Percentiles rank a stretch among this genome's conserved stretches.
phyloP scores from a whole-genome alignment of 331 rosid species.

The Acacia concinna region DNA sequence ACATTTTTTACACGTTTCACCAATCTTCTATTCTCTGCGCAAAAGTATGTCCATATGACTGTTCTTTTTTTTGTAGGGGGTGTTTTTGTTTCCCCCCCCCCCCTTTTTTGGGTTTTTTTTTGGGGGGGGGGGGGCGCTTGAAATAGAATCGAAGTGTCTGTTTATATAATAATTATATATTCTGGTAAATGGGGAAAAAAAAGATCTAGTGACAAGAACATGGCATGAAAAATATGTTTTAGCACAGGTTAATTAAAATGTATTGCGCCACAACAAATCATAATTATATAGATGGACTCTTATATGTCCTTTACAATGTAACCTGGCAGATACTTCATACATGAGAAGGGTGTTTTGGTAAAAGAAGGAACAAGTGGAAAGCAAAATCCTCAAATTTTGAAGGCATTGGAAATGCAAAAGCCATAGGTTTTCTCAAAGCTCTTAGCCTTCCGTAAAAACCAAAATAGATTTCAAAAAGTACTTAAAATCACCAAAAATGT shows the following conservation, averaged over 20 bases:
- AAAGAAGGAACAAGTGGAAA: conserved; percentile 24
- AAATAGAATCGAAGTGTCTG: neutral
- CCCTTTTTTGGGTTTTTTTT: no score
- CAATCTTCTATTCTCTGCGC: neutral
- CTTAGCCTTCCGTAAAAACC: conserved; percentile 48
- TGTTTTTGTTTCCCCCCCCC: no score
- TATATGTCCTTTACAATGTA: no score
- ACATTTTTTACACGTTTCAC: neutral
- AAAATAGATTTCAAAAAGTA: conserved; percentile 32
- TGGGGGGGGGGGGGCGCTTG: no score
- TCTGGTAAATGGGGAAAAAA: neutral
- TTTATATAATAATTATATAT: neutral
- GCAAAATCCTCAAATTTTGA: conserved; percentile 47
- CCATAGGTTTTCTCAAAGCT: conserved; percentile 55
- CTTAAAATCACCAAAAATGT: conserved; percentile 42
- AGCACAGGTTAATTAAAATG: neutral
- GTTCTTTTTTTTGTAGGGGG: no score
- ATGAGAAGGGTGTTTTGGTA: neutral
- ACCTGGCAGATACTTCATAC: no score
- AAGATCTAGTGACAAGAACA: neutral
- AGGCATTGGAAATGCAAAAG: conserved; percentile 46
- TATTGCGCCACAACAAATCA: neutral
- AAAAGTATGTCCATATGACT: neutral
- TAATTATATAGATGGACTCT: no score
- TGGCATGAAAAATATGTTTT: neutral